These are phyloP conservation scores for Pseudocohnilembus persalinus DNA, from an alignment of 169 alveolate species.

Conservation along the genomic window DNA sequence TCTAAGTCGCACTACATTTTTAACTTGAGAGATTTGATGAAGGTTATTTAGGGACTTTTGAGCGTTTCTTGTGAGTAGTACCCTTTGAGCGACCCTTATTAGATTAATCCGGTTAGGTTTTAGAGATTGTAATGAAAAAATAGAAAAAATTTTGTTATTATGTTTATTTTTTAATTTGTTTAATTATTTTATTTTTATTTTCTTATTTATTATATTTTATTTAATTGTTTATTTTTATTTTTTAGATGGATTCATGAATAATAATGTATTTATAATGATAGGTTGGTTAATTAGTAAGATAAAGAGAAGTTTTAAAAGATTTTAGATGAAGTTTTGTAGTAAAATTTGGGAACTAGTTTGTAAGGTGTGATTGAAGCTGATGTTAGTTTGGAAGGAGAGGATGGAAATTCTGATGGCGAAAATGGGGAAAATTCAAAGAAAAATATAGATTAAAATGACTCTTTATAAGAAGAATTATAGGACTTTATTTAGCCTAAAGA, in stretches of 20 bases:
- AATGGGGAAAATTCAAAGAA: too few relatives aligned
- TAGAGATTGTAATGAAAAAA: not conserved
- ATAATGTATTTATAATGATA: slow-evolving; percentile 61
- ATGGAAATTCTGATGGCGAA: too few relatives aligned
- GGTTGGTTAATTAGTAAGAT: slow-evolving; percentile 58
- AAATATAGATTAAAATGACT: not conserved
- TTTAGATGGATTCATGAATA: slow-evolving; percentile 70
- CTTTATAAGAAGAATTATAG: not conserved
- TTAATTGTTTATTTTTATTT: not conserved
- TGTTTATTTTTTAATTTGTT: too few relatives aligned
- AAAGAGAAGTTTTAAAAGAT: slow-evolving; percentile 36
- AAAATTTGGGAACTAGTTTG: slow-evolving; percentile 63
- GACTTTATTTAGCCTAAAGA: not conserved
- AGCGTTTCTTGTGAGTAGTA: slow-evolving; percentile 51
- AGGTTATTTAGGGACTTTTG: slow-evolving; percentile 55
- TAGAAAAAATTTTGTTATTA: too few relatives aligned
- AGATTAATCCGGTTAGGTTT: slow-evolving; percentile 40
- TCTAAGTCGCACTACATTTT: slow-evolving; percentile 60
- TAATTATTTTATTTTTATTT: too few relatives aligned
- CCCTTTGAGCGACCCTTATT: slow-evolving; percentile 17
- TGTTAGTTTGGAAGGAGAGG: too few relatives aligned
- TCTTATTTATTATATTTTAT: too few relatives aligned
- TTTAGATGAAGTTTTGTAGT: slow-evolving; percentile 56
- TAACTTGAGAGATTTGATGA: slow-evolving; percentile 59
- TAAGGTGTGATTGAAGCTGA: slow-evolving; percentile 33